These are phyloP conservation scores for Miscanthus lutarioriparius DNA, from an alignment of 176 grass and related monocot species.

Conservation along the genomic window DNA sequence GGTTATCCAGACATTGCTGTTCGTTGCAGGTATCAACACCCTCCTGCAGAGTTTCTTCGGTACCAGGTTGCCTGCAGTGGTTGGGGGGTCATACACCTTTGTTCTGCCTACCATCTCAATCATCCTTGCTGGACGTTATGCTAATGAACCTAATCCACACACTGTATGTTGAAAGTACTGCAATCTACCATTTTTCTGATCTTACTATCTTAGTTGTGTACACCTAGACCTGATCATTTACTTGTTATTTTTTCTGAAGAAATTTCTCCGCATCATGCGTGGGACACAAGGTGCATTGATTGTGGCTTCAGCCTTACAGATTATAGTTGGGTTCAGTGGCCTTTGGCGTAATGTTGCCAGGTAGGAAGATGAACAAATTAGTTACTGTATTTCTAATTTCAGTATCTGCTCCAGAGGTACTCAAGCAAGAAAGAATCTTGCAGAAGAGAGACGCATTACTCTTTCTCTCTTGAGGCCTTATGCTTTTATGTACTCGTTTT, in stretches of 20 bases:
- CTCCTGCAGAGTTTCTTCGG: constrained; percentile 95
- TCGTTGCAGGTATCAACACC: constrained; percentile 92
- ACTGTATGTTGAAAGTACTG: constrained; percentile 46
- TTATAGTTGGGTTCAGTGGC: constrained; percentile 96
- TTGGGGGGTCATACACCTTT: constrained; percentile 93
- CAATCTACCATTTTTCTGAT: constrained; percentile 4
- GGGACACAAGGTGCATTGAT: constrained; percentile 97
- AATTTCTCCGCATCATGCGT: constrained; percentile 92
- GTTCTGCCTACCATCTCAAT: constrained; percentile 94
- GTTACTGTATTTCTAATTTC: constrained; percentile 12
- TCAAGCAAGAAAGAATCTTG: constrained; percentile 14
- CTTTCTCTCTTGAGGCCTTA: background rate
- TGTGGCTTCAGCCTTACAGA: constrained; percentile 93
- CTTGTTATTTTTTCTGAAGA: constrained; percentile 49
- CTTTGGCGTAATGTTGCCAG: constrained; percentile 97
- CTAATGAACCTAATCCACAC: constrained; percentile 66
- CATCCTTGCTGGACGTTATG: constrained; percentile 87
- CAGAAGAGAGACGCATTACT: constrained; percentile 17
- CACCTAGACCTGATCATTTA: constrained; percentile 36
- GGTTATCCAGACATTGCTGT: constrained; percentile 88
- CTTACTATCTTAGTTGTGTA: constrained; percentile 12
- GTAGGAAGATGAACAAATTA: constrained; percentile 39
- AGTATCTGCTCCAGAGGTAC: background rate
- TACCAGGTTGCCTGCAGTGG: constrained; percentile 86
- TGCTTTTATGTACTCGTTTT: constrained; percentile 27